Evolutionary conservation across 345 rosid genomes (phyloP).

Genomic region (Melaleuca quinquenervia): DNA sequence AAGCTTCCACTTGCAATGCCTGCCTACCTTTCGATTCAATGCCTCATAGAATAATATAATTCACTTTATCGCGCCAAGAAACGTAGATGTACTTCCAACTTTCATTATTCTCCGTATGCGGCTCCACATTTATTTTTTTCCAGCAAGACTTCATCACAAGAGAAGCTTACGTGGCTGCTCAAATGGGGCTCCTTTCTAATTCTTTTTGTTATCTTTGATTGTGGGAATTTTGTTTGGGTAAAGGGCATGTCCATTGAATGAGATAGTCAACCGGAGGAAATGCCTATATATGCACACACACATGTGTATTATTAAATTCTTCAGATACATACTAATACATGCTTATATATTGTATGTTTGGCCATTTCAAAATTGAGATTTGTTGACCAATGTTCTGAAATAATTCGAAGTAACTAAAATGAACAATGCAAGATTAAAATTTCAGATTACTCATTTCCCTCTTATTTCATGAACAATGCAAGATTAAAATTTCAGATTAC

Average conservation of each 20-base stretch:
- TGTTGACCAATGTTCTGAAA: neutral
- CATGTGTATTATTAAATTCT: neutral
- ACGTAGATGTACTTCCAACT: neutral
- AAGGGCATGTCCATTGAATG: neutral
- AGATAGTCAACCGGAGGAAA: neutral
- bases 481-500: neutral
- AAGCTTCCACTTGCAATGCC: slow-evolving; percentile 43
- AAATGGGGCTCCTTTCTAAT: neutral
- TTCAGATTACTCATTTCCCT: neutral
- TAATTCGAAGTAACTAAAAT: neutral
- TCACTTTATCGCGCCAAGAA: neutral
- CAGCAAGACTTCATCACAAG: neutral
- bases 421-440: neutral
- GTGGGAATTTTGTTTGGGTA: neutral
- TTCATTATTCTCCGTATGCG: neutral
- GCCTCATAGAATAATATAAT: neutral
- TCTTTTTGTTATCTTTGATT: neutral
- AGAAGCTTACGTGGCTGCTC: neutral
- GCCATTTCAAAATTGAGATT: neutral
- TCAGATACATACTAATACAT: neutral
- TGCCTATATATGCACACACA: neutral
- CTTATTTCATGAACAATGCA: neutral
- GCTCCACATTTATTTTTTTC: neutral
- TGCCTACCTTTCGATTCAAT: slow-evolving; percentile 4
- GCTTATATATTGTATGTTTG: neutral